phyloP scores from a whole-genome alignment of 2,329 filamentous ascomycete species.

The Aspergillus uvarum region DNA sequence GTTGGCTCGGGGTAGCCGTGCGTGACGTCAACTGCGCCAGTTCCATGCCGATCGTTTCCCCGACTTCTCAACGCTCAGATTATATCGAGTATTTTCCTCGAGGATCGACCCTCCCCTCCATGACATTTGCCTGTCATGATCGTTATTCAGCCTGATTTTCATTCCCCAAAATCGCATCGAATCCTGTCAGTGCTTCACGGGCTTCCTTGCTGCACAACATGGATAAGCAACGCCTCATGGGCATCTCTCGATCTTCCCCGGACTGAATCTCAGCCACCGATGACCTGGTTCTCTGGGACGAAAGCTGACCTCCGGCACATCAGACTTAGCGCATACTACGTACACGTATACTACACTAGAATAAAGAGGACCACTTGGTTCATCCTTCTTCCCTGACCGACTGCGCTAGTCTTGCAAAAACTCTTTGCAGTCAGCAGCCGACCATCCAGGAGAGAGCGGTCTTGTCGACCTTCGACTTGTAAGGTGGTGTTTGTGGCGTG shows the following conservation, averaged over 20 bases:
- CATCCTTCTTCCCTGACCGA: neutral
- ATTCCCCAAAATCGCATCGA: constrained; percentile 10
- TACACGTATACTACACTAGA: neutral
- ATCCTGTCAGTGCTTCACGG: constrained; percentile 1
- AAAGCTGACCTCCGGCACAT: neutral
- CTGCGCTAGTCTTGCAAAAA: neutral
- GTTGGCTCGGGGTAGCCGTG: constrained; percentile 11
- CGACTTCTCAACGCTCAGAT: neutral
- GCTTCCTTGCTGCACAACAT: neutral
- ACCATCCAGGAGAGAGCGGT: neutral
- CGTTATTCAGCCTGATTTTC: neutral
- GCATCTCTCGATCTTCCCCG: neutral
- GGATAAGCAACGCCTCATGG: neutral
- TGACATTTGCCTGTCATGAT: neutral
- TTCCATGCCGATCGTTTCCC: constrained; percentile 1
- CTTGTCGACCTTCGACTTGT: neutral
- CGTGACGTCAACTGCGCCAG: constrained; percentile 24
- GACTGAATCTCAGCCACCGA: neutral
- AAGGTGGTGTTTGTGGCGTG: neutral
- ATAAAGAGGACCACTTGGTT: neutral
- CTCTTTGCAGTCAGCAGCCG: neutral
- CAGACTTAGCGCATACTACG: neutral
- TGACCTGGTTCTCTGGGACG: neutral
- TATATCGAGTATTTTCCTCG: neutral
- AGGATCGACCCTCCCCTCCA: neutral